These are phyloP conservation scores for Phialophora macrospora DNA, from an alignment of 2,329 filamentous ascomycete genomes.

Conservation along the genomic window DNA sequence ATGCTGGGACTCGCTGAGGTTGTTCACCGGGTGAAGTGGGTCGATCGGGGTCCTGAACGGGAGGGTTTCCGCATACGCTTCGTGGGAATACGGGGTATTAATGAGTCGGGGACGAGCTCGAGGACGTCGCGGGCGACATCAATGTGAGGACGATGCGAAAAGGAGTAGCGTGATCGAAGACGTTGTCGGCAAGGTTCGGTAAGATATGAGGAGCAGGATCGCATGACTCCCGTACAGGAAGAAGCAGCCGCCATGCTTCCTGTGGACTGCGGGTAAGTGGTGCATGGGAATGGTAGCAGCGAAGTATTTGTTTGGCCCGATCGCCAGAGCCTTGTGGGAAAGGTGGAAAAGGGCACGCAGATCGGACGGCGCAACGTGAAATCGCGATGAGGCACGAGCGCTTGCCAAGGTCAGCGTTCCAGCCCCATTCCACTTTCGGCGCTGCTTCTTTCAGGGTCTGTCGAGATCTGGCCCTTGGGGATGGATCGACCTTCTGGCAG, in stretches of 20 bases:
- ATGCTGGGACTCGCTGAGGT: background rate
- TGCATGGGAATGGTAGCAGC: conserved; percentile 7
- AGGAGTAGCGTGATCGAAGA: background rate
- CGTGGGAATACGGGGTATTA: background rate
- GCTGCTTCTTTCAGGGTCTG: background rate
- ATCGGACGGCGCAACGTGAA: conserved; percentile 26
- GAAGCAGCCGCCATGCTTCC: conserved; percentile 25
- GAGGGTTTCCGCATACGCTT: background rate
- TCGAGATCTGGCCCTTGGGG: conserved; percentile 8
- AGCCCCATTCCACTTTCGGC: background rate
- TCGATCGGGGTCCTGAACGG: background rate
- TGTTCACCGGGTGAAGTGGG: background rate
- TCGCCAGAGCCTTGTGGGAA: conserved; percentile 28
- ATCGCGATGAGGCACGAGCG: conserved; percentile 5
- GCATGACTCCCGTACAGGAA: conserved; percentile 3
- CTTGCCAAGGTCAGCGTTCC: conserved; percentile 21
- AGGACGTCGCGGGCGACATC: background rate
- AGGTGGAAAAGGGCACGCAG: conserved; percentile 22
- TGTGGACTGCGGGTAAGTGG: conserved; percentile 7
- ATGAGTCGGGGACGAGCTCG: background rate
- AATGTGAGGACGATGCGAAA: conserved; percentile 5
- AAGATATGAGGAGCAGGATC: conserved; percentile 11
- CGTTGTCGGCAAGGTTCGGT: conserved; percentile 14
- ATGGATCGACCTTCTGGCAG: background rate
- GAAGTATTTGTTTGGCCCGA: conserved; percentile 32